A percentile compares a stretch with the other conserved stretches of the same genome.
Conservation (phyloP, 1,139 yeast species). For the Yamadazyma friedrichii region DNA sequence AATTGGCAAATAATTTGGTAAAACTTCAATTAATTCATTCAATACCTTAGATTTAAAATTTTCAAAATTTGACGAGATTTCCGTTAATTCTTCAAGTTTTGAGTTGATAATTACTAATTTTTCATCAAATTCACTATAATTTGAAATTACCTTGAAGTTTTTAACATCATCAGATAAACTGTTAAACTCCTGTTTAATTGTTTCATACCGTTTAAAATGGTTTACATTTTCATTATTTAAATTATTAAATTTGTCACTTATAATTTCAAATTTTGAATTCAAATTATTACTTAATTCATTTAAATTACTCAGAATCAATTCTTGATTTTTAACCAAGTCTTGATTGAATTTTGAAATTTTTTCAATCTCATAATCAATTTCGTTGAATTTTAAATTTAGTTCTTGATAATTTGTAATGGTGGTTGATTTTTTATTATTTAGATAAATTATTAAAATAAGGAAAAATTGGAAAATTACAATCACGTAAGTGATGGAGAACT, state of each 20-base stretch:
- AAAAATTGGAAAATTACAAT: background rate
- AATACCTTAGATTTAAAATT: conserved; percentile 22
- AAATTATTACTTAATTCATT: conserved; percentile 16
- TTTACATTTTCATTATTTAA: conserved; percentile 12
- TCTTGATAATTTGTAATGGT: conserved; percentile 13
- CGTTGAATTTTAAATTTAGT: conserved; percentile 18
- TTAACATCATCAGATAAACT: conserved; percentile 11
- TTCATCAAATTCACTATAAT: conserved; percentile 17
- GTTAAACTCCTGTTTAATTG: conserved; percentile 10
- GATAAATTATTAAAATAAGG: background rate
- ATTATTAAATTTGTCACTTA: conserved; percentile 17
- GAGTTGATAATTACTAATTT: conserved; percentile 17
- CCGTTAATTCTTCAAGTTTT: conserved; percentile 19
- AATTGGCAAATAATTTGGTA: conserved; percentile 36
- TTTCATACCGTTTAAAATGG: conserved; percentile 12
- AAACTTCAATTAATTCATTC: conserved; percentile 19
- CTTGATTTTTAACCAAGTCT: conserved; percentile 11
- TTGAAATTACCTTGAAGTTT: conserved; percentile 11
- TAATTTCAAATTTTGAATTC: conserved; percentile 18
- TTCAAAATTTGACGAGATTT: conserved; percentile 20
- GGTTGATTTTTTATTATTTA: background rate
- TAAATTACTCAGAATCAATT: conserved; percentile 14
- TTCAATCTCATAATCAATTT: conserved; percentile 19
- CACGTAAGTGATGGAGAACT: conserved; percentile 1
- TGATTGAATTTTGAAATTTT: conserved; percentile 16